Conservation (phyloP, 345 rosid genomes). For the Boechera divaricarpa region DNA sequence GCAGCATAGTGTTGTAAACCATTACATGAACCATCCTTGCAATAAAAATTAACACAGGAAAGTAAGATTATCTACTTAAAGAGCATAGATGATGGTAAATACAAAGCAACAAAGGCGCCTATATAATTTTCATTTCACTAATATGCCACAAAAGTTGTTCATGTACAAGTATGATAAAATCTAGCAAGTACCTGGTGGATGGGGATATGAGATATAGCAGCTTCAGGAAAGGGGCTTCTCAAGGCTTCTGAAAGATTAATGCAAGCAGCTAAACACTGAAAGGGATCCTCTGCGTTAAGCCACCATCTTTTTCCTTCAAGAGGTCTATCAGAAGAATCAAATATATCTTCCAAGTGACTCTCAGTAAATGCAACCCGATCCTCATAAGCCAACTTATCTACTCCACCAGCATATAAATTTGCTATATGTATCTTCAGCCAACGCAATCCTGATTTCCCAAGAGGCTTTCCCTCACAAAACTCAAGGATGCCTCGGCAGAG, state of each 20-base stretch:
- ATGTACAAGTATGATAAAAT: slow-evolving; percentile 16
- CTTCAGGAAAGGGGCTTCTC: slow-evolving; percentile 82
- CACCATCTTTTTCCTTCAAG: slow-evolving; percentile 97
- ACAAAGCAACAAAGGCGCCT: slow-evolving; percentile 14
- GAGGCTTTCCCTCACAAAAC: slow-evolving; percentile 90
- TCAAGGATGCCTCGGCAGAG: slow-evolving; percentile 95
- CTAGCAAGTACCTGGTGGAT: slow-evolving; percentile 78
- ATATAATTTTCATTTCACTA: slow-evolving; percentile 9
- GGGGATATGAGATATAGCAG: slow-evolving; percentile 75
- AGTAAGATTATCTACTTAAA: slow-evolving; percentile 28
- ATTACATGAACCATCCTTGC: slow-evolving; percentile 99
- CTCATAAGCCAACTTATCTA: slow-evolving; percentile 84
- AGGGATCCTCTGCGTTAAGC: slow-evolving; percentile 97
- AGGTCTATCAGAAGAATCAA: slow-evolving; percentile 93
- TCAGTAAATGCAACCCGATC: slow-evolving; percentile 86
- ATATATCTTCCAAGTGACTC: slow-evolving; percentile 82
- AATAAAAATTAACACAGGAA: slow-evolving; percentile 40
- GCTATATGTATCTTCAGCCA: slow-evolving; percentile 99
- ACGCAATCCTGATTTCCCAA: slow-evolving; percentile 79
- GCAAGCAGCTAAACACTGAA: slow-evolving; percentile 94
- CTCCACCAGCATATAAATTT: slow-evolving; percentile 91
- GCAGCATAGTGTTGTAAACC: slow-evolving; percentile 99
- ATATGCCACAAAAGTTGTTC: slow-evolving; percentile 27
- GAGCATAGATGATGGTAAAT: slow-evolving; percentile 27
- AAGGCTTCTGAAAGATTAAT: slow-evolving; percentile 86